Conservation (phyloP, 805 yeast species). For the Kazachstania martiniae region DNA sequence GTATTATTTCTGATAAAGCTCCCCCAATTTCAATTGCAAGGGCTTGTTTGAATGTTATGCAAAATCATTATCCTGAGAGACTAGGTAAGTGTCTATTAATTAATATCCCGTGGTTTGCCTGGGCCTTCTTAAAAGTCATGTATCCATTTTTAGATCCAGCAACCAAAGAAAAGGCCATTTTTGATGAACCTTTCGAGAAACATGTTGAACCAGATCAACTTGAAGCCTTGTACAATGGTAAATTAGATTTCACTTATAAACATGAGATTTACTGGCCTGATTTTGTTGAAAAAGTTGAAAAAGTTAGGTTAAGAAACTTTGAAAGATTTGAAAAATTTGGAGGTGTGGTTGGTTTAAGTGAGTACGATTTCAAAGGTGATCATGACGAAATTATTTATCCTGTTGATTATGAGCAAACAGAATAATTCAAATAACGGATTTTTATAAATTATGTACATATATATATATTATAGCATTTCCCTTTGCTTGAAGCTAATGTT, state of each 20-base stretch:
- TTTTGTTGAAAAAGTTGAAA: slow-evolving; percentile 34
- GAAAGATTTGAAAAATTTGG: slow-evolving; percentile 33
- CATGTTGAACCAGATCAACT: slow-evolving; percentile 44
- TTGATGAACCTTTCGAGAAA: slow-evolving; percentile 47
- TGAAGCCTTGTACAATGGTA: slow-evolving; percentile 38
- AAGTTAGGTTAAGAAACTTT: slow-evolving; percentile 30
- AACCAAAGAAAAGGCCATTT: slow-evolving; percentile 45
- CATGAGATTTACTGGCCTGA: slow-evolving; percentile 46
- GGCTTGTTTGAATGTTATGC: slow-evolving; percentile 41
- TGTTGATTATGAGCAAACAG: slow-evolving; percentile 14
- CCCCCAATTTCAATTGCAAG: slow-evolving; percentile 42
- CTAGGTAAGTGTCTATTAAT: slow-evolving; percentile 43
- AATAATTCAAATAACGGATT: no score
- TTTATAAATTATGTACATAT: no score
- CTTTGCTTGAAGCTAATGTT: no score
- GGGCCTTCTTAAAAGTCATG: slow-evolving; percentile 44
- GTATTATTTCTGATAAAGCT: slow-evolving; percentile 30
- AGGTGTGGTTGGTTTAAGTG: slow-evolving; percentile 42
- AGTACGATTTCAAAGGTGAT: slow-evolving; percentile 37
- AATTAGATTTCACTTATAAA: slow-evolving; percentile 39
- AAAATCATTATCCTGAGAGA: slow-evolving; percentile 49
- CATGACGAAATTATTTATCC: slow-evolving; percentile 17
- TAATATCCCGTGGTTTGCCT: slow-evolving; percentile 47
- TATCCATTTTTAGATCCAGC: slow-evolving; percentile 51
- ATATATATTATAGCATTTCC: background rate